phyloP scores from a whole-genome alignment of 257 asterid species.

The Parsonsia alboflavescens region DNA sequence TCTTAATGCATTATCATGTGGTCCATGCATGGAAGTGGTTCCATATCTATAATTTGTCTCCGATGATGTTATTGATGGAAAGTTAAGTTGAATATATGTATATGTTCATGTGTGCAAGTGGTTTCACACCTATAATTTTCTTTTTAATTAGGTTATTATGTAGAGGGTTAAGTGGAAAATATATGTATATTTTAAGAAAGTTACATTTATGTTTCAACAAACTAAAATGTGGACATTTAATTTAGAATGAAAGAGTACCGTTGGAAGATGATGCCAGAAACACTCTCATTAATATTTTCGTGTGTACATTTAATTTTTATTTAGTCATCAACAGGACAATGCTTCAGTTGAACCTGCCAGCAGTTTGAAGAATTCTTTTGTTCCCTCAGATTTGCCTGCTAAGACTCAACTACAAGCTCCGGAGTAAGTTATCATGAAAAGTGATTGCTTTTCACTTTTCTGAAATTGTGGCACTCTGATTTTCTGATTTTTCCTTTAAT shows the following conservation, averaged over 20 bases:
- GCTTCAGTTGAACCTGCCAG: constrained; percentile 26
- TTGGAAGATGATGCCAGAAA: background rate
- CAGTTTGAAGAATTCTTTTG: constrained; percentile 27
- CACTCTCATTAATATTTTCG: background rate
- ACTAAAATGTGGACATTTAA: background rate
- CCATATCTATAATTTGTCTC: background rate
- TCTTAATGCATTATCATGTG: background rate
- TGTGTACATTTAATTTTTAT: background rate
- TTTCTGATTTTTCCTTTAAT: constrained; percentile 23
- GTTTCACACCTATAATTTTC: too few relatives aligned
- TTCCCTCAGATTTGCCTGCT: constrained; percentile 28
- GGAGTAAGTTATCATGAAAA: constrained; percentile 35
- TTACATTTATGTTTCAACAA: background rate
- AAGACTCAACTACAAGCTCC: constrained; percentile 31
- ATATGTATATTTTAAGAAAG: background rate
- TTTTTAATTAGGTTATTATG: too few relatives aligned
- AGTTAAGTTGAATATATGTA: background rate
- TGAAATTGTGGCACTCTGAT: background rate
- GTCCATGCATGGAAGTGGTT: background rate
- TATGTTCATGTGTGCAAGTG: too few relatives aligned
- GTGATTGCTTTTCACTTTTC: constrained; percentile 6
- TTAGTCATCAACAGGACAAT: constrained; percentile 45
- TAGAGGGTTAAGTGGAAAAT: background rate
- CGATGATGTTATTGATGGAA: background rate
- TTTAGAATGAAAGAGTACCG: background rate